Evolutionary conservation across 208 protist genomes (phyloP), one percentile per base, ranked within the genome.

Genomic region (Trypanosomatidae sp.): DNA sequence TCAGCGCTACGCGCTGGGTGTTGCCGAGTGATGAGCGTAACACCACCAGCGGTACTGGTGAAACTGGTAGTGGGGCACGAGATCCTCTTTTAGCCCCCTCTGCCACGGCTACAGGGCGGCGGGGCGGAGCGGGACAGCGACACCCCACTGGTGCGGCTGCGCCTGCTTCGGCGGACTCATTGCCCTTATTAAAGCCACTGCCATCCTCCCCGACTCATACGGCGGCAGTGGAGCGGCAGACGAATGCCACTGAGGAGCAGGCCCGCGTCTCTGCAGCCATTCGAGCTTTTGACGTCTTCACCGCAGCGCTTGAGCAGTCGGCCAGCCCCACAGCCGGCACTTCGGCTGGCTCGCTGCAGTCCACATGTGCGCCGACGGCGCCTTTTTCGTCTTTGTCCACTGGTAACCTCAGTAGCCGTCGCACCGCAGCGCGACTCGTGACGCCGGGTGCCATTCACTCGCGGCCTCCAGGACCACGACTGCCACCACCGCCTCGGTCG

Each of bases 211-310:
- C 44, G n/a, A 28, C 33, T 19, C 12, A 12, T 33, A 25, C 25
- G 30, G 43, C 47, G 25, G 49, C 46, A 7, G 66, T 15, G 13
- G 43, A 19, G 43, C 25, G 7, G 39, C 44, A n/a, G n/a, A 1
- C 9, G 12, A 43, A 9, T 25, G n/a, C 12, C 0, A 25, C 25
- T 28, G 66, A 69, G 12, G 77, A 79, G 67, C 56, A 59, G 39
- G 66, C 33, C 6, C 77, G 77, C 25, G 77, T 86, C 17, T 80
- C 77, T 2, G 71, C 52, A 25, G 75, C 75, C 30, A 77, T 87
- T 43, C 62, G 46, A 0, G 79, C 76, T 8, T 87, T 87, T 43
- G 79, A 80, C 58, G 71, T 73, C 49, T 83, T 83, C 66, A 72
- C 78, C 28, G 68, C 68, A 7, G 43, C 66, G 9, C 49, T 79